phyloP scores from a whole-genome alignment of 805 yeast genomes.

The Kodamaea neixiangensis region DNA sequence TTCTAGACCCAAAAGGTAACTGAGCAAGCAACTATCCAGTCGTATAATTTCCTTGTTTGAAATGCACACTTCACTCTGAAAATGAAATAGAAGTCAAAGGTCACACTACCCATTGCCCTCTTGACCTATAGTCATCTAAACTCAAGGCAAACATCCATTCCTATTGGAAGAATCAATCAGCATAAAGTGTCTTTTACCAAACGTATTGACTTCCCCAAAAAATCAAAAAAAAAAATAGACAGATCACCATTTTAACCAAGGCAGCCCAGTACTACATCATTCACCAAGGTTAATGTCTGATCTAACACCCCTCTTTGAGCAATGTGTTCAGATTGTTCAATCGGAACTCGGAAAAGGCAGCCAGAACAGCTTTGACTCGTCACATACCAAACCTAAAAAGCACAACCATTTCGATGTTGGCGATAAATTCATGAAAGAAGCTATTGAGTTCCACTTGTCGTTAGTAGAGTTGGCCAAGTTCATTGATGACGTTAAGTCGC shows the following conservation, averaged over 20 bases:
- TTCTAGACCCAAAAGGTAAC: no score
- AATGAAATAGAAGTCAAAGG: no score
- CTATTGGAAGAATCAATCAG: background rate
- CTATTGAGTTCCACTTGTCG: conserved; percentile 33
- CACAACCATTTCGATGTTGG: conserved; percentile 17
- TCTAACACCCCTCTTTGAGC: conserved; percentile 48
- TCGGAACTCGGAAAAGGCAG: conserved; percentile 25
- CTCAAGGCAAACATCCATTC: background rate
- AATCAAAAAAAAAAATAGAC: background rate
- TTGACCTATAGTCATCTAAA: no score
- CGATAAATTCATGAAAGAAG: conserved; percentile 46
- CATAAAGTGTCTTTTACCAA: background rate
- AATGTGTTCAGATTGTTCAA: conserved; percentile 48
- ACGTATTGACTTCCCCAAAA: background rate
- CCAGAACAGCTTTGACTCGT: conserved; percentile 9
- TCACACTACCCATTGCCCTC: no score
- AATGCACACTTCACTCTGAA: no score
- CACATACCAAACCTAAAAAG: conserved; percentile 10
- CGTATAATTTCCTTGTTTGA: no score
- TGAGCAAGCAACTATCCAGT: no score
- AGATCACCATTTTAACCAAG: background rate
- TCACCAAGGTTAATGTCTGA: conserved; percentile 39
- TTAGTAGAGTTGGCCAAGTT: conserved; percentile 35
- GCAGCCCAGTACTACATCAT: background rate
- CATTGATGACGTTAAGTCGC: conserved; percentile 31